Evolutionary conservation across 495 filamentous ascomycete species (phyloP).

Genomic region (Massariosphaeria phaeospora): DNA sequence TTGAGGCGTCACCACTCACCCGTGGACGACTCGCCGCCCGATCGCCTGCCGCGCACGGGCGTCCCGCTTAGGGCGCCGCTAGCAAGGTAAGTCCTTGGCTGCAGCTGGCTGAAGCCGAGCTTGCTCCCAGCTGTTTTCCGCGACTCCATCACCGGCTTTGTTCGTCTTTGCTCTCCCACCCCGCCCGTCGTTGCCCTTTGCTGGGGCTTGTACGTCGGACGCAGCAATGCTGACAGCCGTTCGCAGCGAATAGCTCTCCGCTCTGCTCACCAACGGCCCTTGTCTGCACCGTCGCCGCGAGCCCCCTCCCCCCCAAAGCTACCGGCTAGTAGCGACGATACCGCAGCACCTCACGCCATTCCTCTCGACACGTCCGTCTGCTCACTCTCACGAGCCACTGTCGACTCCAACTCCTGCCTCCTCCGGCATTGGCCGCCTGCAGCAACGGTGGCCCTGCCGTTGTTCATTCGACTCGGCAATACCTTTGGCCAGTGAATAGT

Average conservation of each 20-base stretch:
- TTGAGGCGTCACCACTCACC: neutral
- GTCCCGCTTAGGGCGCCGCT: neutral
- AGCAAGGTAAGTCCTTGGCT: slow-evolving; percentile 1
- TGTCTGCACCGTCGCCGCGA: neutral
- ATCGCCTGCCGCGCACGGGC: neutral
- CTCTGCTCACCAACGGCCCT: neutral
- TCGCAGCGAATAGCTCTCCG: neutral
- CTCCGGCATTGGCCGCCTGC: neutral
- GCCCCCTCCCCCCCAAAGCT: neutral
- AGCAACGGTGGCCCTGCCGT: neutral
- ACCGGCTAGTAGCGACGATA: neutral
- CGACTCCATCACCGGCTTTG: neutral
- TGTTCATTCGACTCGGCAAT: neutral
- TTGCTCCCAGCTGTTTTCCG: neutral
- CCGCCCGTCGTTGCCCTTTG: neutral
- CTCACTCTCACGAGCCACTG: neutral
- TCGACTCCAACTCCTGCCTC: neutral
- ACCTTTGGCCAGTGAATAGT: neutral
- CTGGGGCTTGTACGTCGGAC: neutral
- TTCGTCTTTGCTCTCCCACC: neutral
- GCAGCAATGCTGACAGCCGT: slow-evolving; percentile 13
- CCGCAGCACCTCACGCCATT: slow-evolving; percentile 3
- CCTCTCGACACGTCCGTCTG: neutral
- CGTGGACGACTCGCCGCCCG: neutral
- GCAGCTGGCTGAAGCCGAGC: neutral